Evolutionary conservation across 2,329 filamentous ascomycete species (phyloP).

Genomic region (Colletotrichum navitas): DNA sequence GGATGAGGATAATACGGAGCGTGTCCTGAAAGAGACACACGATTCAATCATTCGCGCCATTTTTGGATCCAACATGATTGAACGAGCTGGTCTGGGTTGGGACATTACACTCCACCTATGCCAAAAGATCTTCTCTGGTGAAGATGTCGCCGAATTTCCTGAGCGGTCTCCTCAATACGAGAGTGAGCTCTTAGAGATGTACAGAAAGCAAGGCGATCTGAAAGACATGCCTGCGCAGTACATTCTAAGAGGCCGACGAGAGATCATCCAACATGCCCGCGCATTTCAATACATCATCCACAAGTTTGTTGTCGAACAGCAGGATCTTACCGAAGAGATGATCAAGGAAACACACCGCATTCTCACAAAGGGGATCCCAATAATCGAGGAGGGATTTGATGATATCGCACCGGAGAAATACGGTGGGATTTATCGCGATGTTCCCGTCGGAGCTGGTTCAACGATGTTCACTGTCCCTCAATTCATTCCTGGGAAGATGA

Average conservation of each 20-base stretch:
- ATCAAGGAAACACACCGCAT: slow-evolving; percentile 5
- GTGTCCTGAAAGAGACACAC: background rate
- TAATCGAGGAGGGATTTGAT: background rate
- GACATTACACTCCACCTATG: background rate
- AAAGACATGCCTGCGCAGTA: background rate
- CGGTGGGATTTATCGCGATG: slow-evolving; percentile 39
- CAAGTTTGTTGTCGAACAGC: background rate
- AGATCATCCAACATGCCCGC: slow-evolving; percentile 1
- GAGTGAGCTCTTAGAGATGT: background rate
- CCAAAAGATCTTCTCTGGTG: background rate
- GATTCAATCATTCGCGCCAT: background rate
- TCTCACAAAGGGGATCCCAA: background rate
- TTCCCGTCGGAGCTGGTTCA: slow-evolving; percentile 37
- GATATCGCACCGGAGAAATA: slow-evolving; percentile 31
- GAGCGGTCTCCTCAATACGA: background rate
- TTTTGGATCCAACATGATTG: slow-evolving; percentile 4
- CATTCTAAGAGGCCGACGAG: background rate
- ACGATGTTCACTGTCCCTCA: slow-evolving; percentile 41
- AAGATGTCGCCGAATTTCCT: background rate
- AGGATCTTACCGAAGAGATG: slow-evolving; percentile 1
- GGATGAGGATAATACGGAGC: background rate
- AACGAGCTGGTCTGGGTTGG: slow-evolving; percentile 1
- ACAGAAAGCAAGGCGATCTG: background rate
- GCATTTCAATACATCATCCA: slow-evolving; percentile 3
- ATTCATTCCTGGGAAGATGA: slow-evolving; percentile 40